Evolutionary conservation across 805 yeast genomes (phyloP).

Genomic region (Saccharomycodes ludwigii): DNA sequence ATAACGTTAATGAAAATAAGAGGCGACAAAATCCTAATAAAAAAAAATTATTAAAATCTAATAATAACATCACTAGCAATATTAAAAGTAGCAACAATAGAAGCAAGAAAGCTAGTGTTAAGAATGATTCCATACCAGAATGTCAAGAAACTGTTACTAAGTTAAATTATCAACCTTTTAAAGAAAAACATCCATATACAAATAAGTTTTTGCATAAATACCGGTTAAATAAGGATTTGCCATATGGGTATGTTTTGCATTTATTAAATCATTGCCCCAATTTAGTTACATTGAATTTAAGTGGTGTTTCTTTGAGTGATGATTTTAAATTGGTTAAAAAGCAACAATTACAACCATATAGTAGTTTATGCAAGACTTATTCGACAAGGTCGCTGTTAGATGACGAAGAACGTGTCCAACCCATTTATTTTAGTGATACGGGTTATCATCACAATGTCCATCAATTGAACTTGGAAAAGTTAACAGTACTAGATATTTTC

Average conservation of each 20-base stretch:
- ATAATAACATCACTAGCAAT: too few species aligned
- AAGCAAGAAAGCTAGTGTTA: too few species aligned
- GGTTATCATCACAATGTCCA: not conserved
- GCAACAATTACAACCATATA: not conserved
- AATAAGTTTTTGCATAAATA: constrained; percentile 51
- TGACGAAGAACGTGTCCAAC: too few species aligned
- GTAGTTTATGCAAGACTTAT: too few species aligned
- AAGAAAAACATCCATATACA: constrained; percentile 43
- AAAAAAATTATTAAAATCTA: too few species aligned
- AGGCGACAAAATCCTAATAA: too few species aligned
- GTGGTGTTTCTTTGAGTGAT: constrained; percentile 45
- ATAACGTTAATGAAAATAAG: too few species aligned
- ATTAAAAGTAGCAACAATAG: too few species aligned
- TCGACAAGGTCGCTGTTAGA: too few species aligned
- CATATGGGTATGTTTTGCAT: constrained; percentile 65
- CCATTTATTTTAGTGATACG: constrained; percentile 1
- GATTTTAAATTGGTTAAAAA: constrained; percentile 38
- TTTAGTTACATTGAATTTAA: constrained; percentile 42
- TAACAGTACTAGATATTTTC: not conserved
- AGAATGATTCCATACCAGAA: too few species aligned
- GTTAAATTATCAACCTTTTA: constrained; percentile 22
- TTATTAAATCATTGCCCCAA: constrained; percentile 57
- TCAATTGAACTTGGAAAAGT: not conserved
- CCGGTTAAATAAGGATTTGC: constrained; percentile 60
- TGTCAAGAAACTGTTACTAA: too few species aligned